A percentile compares a stretch with the other conserved stretches of the same genome.
These are phyloP conservation scores for Tremella yokohamensis DNA, from an alignment of 768 basidiomycete genomes.

Conservation along the genomic window DNA sequence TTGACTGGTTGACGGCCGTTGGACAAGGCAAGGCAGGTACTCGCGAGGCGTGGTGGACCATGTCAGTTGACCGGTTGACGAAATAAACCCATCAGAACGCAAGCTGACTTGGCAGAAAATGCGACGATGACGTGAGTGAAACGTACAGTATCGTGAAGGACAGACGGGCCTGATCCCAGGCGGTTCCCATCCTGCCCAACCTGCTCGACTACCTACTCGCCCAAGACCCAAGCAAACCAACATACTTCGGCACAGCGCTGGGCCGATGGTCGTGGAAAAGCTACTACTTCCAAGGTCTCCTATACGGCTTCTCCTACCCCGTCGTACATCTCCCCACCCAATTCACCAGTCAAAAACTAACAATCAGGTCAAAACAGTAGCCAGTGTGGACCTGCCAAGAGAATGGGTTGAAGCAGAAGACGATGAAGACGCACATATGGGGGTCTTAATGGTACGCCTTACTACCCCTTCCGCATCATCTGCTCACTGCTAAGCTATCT, in stretches of 20 bases:
- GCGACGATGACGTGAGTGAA: slow-evolving; percentile 35
- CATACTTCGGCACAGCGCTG: slow-evolving; percentile 30
- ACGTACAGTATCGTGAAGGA: neutral
- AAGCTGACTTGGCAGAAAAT: slow-evolving; percentile 23
- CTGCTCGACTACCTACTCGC: slow-evolving; percentile 23
- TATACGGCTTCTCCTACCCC: slow-evolving; percentile 43
- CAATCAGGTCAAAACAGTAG: slow-evolving; percentile 28
- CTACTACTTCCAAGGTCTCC: slow-evolving; percentile 37
- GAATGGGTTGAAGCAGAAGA: slow-evolving; percentile 9
- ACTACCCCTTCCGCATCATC: slow-evolving; percentile 5
- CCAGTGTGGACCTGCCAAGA: slow-evolving; percentile 19
- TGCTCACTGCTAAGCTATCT: neutral
- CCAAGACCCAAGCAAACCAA: slow-evolving; percentile 26
- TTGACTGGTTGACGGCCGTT: slow-evolving; percentile 32
- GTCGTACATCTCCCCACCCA: slow-evolving; percentile 19
- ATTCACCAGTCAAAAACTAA: neutral
- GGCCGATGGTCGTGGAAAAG: slow-evolving; percentile 23
- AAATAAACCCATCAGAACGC: neutral
- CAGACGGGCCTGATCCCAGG: slow-evolving; percentile 19
- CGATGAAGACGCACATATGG: slow-evolving; percentile 34
- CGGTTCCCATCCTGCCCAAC: slow-evolving; percentile 34
- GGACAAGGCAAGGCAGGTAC: slow-evolving; percentile 24
- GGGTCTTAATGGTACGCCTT: slow-evolving; percentile 26
- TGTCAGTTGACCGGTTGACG: slow-evolving; percentile 21
- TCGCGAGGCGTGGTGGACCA: slow-evolving; percentile 32